phyloP scores from a whole-genome alignment of 1,284 basidiomycete species.

The Ustilago lituana region DNA sequence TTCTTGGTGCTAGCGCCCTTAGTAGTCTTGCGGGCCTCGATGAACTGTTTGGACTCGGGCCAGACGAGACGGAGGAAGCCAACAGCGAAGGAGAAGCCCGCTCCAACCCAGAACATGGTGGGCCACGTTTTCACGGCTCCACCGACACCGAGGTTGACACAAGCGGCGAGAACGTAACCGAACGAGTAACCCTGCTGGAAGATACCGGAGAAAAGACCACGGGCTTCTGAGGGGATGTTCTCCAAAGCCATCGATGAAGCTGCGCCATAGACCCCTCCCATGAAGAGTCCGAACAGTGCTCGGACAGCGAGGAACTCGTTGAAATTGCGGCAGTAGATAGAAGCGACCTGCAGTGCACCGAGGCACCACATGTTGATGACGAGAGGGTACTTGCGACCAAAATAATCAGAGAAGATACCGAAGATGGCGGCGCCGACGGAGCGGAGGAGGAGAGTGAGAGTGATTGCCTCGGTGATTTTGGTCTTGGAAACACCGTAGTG shows the following conservation, averaged over 20 bases:
- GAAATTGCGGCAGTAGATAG: conserved; percentile 40
- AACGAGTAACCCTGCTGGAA: conserved; percentile 54
- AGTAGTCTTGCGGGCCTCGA: conserved; percentile 33
- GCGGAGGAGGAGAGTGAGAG: conserved; percentile 46
- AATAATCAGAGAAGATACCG: conserved; percentile 43
- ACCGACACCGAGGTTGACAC: conserved; percentile 51
- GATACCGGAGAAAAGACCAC: conserved; percentile 53
- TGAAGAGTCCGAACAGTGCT: conserved; percentile 52
- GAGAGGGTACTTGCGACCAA: conserved; percentile 70
- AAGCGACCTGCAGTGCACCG: conserved; percentile 48
- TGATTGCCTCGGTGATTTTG: conserved; percentile 47
- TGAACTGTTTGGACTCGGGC: conserved; percentile 57
- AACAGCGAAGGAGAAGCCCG: conserved; percentile 38
- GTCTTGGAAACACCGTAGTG: conserved; percentile 50
- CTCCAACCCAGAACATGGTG: conserved; percentile 57
- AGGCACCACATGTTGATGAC: conserved; percentile 51
- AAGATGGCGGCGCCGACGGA: conserved; percentile 56
- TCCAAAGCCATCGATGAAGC: conserved; percentile 43
- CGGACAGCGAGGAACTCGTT: conserved; percentile 52
- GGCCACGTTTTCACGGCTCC: conserved; percentile 38
- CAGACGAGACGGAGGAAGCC: conserved; percentile 44
- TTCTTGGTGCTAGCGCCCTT: conserved; percentile 41
- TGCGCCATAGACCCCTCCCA: conserved; percentile 50
- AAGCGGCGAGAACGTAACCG: conserved; percentile 55
- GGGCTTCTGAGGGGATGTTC: conserved; percentile 43